Base-by-base conservation (phyloP, 306 rosid species). In the Boehmeria nivea region DNA sequence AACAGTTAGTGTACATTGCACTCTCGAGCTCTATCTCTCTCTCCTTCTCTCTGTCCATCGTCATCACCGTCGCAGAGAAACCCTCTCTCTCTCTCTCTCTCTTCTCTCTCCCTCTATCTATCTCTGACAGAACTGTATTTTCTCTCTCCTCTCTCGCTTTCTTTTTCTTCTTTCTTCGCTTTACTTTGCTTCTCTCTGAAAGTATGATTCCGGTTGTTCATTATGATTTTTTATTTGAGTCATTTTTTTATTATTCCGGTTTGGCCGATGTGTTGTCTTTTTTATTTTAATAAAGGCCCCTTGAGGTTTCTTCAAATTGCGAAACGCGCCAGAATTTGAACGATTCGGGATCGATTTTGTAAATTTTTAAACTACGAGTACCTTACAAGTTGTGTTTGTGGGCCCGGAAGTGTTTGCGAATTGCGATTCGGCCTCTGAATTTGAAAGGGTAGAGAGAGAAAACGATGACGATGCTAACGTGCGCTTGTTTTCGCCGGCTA, bases 11-110 rank as follows among this genome's bases (percentile, higher is more conserved):
- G 80, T 87, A 91, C 98, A 87, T 91, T 82, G 98, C 95, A 68
- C 96, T 93, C 68, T 93, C 99, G 0, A 93, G 85, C 84, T 93
- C 99, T 31, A 85, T 85, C 81, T 93, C 99, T 74, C 99, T 75
- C 83, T 93, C 99, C 72, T 93, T 93, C 77, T 93, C 96, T 77
- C 99, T 83, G 74, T 87, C 99, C 99, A 93, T 87, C 77, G 98
- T 87, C 96, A 91, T 91, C 69, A 58, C 86, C 79, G n/a, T 46
- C 43, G 45, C 7, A 14, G 26, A 43, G 57, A 6, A 47, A 20
- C 68, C 23, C 77, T 34, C 51, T 36, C 69, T 43, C 42, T 54
- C 60, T 47, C 51, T 12, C 37, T 12, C 50, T 33, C 53, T 48
- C 56, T 36, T 19, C 57, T 25, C 53, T 66, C 45, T 40, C 45